Conservation (phyloP, 441 rosid species). For the Bruguiera hainesii region DNA sequence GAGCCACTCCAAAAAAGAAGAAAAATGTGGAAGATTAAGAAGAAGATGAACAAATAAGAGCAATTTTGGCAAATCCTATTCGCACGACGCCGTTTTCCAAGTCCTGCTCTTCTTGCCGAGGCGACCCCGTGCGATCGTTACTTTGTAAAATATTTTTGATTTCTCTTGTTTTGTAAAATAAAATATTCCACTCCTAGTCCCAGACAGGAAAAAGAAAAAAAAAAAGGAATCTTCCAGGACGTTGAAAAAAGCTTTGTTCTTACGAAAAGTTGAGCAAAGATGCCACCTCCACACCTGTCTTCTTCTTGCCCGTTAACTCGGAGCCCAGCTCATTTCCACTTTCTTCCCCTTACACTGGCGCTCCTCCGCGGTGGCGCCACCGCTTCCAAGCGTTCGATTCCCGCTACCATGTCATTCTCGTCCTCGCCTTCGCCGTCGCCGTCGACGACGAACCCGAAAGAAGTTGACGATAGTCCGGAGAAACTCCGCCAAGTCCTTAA, state of each 20-base stretch:
- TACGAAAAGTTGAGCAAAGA: background rate
- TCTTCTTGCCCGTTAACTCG: conserved; percentile 17
- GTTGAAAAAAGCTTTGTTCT: background rate
- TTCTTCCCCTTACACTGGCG: conserved; percentile 19
- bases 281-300: conserved; percentile 20
- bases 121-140: too few relatives aligned
- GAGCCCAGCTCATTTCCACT: conserved; percentile 3
- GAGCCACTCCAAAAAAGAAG: background rate
- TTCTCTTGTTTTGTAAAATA: too few relatives aligned
- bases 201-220: too few relatives aligned
- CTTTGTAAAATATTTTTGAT: too few relatives aligned
- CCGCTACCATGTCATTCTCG: conserved; percentile 37
- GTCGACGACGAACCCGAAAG: conserved; percentile 15
- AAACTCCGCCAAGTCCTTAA: conserved; percentile 46
- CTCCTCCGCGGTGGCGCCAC: conserved; percentile 6
- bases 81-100: too few relatives aligned
- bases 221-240: background rate
- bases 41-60: too few relatives aligned
- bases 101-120: too few relatives aligned
- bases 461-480: conserved; percentile 12
- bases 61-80: too few relatives aligned
- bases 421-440: conserved; percentile 33
- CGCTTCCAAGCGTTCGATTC: conserved; percentile 14
- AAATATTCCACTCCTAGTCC: background rate
- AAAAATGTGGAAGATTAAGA: background rate